Percentiles rank a stretch among this genome's conserved stretches.
These are phyloP conservation scores for Furcasterigmium sp. DNA, from an alignment of 2,329 filamentous ascomycete genomes.

Conservation along the genomic window DNA sequence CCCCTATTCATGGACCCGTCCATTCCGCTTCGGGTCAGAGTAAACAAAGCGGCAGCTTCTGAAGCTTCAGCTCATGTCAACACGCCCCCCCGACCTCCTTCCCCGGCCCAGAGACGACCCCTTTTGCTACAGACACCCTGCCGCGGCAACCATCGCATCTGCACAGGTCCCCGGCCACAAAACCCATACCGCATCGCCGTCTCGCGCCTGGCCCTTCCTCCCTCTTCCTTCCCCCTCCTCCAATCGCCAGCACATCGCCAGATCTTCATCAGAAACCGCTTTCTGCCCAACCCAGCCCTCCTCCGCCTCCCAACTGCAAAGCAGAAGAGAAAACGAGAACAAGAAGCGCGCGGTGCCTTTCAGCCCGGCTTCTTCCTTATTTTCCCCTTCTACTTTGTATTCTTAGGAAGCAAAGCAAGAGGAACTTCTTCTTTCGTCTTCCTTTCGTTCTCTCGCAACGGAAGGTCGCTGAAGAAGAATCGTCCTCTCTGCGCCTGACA, in stretches of 20 bases:
- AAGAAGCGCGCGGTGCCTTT: slow-evolving; percentile 13
- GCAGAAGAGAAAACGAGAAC: slow-evolving; percentile 11
- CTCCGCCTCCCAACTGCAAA: slow-evolving; percentile 10
- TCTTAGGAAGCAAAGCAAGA: slow-evolving; percentile 57
- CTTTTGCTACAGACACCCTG: slow-evolving; percentile 7
- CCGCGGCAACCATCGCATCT: slow-evolving; percentile 12
- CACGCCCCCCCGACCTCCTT: slow-evolving; percentile 21
- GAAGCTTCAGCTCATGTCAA: slow-evolving; percentile 8
- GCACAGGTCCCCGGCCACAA: slow-evolving; percentile 15
- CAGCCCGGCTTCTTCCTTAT: slow-evolving; percentile 22
- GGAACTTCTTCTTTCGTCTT: slow-evolving; percentile 57
- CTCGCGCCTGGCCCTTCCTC: slow-evolving; percentile 11
- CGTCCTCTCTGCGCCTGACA: slow-evolving; percentile 52
- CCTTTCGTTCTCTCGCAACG: slow-evolving; percentile 61
- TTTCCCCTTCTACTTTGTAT: slow-evolving; percentile 44
- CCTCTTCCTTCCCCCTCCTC: slow-evolving; percentile 12
- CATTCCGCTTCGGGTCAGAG: slow-evolving; percentile 6
- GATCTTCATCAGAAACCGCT: not conserved
- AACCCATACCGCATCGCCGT: slow-evolving; percentile 15
- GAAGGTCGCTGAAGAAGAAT: slow-evolving; percentile 59
- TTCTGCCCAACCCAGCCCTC: slow-evolving; percentile 6
- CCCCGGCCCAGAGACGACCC: slow-evolving; percentile 1
- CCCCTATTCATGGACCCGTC: not conserved
- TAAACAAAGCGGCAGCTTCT: slow-evolving; percentile 9
- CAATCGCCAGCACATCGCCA: slow-evolving; percentile 12